Percentiles rank a stretch among this genome's conserved stretches.
phyloP scores from a whole-genome alignment of 2,329 filamentous ascomycete genomes.

The Rhynchosporium graminicola region DNA sequence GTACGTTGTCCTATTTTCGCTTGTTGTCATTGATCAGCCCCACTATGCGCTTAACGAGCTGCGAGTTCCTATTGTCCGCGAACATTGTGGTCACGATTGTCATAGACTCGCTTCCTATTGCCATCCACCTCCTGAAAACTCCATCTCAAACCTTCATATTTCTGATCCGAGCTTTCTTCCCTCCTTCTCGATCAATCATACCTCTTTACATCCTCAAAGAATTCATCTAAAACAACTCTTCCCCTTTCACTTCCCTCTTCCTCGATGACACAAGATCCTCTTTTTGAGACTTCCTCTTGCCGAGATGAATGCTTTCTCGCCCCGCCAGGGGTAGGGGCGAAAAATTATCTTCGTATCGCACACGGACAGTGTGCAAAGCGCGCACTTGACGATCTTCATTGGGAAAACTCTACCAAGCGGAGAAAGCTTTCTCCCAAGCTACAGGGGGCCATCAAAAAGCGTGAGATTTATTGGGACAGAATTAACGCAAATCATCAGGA shows the following conservation, averaged over 20 bases:
- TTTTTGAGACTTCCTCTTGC: neutral
- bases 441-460: slow-evolving; percentile 8
- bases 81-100: neutral
- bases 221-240: neutral
- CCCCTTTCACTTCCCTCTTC: neutral
- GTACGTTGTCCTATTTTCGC: slow-evolving; percentile 44
- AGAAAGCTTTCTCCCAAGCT: slow-evolving; percentile 2
- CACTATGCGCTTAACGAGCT: neutral
- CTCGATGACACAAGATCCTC: neutral
- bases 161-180: neutral
- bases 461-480: neutral
- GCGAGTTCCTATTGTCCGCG: slow-evolving; percentile 7
- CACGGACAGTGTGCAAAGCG: slow-evolving; percentile 3
- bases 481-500: slow-evolving; percentile 51
- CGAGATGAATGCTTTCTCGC: neutral
- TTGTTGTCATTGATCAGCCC: slow-evolving; percentile 10
- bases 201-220: neutral
- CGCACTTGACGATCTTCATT: neutral
- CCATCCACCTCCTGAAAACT: neutral
- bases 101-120: slow-evolving; percentile 5
- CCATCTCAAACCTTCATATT: neutral
- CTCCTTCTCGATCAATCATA: neutral
- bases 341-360: slow-evolving; percentile 6
- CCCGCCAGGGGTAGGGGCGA: neutral
- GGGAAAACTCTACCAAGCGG: slow-evolving; percentile 5